Conservation (phyloP, 2,329 filamentous ascomycete genomes). For the Hypoxylon sp. region DNA sequence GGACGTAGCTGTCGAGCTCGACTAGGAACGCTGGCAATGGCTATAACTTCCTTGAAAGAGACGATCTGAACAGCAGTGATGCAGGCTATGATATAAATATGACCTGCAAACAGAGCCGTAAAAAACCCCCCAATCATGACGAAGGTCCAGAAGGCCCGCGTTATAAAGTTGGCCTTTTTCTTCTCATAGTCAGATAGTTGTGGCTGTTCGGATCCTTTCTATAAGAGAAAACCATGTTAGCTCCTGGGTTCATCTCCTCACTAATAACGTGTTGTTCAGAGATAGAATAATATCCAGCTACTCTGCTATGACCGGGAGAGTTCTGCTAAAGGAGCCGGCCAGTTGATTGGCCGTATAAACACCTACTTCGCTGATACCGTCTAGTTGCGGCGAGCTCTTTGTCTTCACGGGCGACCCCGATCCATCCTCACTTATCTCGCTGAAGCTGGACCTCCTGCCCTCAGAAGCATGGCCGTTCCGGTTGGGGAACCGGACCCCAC, state of each 20-base stretch:
- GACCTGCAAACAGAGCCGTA: slow-evolving; percentile 90
- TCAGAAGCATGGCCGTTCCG: slow-evolving; percentile 64
- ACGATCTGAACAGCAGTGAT: slow-evolving; percentile 95
- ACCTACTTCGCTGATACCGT: slow-evolving; percentile 58
- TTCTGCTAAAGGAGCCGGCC: not conserved
- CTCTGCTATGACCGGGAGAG: not conserved
- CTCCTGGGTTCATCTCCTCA: not conserved
- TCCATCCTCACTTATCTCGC: slow-evolving; percentile 75
- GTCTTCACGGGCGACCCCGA: slow-evolving; percentile 57
- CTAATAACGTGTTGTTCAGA: not conserved
- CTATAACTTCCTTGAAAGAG: slow-evolving; percentile 99
- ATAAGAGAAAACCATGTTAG: slow-evolving; percentile 17
- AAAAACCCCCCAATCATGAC: slow-evolving; percentile 98
- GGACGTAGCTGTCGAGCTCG: slow-evolving; percentile 91
- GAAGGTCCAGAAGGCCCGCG: slow-evolving; percentile 96
- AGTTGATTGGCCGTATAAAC: not conserved
- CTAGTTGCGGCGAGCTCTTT: slow-evolving; percentile 53
- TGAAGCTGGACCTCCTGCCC: slow-evolving; percentile 78
- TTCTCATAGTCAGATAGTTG: slow-evolving; percentile 86
- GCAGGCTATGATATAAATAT: slow-evolving; percentile 96
- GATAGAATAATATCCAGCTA: not conserved
- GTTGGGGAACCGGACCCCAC: slow-evolving; percentile 70
- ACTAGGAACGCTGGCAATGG: slow-evolving; percentile 94
- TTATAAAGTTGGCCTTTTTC: slow-evolving; percentile 98
- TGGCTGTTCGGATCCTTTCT: slow-evolving; percentile 63